Percentiles rank a stretch among this genome's conserved stretches.
Conservation (phyloP, 441 rosid genomes). For the Croton laevigatus region DNA sequence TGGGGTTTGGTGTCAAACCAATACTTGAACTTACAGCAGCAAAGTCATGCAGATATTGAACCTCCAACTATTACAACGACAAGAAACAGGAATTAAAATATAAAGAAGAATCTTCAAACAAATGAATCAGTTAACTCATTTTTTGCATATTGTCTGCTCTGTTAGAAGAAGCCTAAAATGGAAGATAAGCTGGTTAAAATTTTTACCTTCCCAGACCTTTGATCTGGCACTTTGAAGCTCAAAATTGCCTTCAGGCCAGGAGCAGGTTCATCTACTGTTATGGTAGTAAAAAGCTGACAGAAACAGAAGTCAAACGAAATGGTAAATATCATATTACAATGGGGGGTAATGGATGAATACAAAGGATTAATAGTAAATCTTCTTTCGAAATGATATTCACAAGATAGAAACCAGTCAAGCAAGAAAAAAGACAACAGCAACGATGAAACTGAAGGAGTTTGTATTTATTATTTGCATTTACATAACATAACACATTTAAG, state of each 20-base stretch:
- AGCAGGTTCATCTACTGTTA: constrained; percentile 74
- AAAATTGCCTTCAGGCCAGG: constrained; percentile 84
- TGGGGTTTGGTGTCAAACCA: constrained; percentile 82
- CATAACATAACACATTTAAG: no score
- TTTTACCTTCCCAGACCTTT: constrained; percentile 85
- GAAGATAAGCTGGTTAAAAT: background rate
- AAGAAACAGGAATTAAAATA: background rate
- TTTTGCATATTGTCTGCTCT: no score
- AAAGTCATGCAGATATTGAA: constrained; percentile 87
- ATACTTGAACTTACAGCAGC: constrained; percentile 74
- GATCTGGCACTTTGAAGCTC: constrained; percentile 80
- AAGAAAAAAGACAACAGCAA: background rate
- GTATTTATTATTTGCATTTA: no score
- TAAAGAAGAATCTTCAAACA: no score
- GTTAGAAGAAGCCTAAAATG: background rate
- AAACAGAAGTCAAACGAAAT: constrained; percentile 19
- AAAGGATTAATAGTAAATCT: background rate
- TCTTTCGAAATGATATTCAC: background rate
- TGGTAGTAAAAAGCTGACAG: constrained; percentile 66
- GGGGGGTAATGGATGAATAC: background rate
- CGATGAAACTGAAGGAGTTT: no score
- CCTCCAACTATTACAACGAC: constrained; percentile 52
- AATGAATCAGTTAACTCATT: no score
- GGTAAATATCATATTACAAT: background rate
- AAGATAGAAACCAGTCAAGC: background rate